phyloP scores from a whole-genome alignment of 768 basidiomycete genomes.

The Boletales sp. region DNA sequence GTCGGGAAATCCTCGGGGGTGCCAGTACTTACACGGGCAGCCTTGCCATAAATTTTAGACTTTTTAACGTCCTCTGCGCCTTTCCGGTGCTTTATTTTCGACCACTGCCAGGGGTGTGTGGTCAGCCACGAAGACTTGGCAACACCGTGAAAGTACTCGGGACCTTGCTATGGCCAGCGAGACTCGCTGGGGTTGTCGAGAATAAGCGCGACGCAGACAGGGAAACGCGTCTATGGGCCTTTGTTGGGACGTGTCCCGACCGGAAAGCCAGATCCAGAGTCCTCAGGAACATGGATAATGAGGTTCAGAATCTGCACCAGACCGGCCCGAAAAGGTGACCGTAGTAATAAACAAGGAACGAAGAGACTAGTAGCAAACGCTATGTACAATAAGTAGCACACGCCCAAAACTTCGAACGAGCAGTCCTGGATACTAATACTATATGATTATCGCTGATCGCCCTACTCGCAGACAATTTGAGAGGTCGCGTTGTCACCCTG shows the following conservation, averaged over 20 bases:
- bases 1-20: background rate
- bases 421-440: too few relatives aligned
- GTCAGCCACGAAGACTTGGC: conserved; percentile 5
- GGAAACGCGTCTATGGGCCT: background rate
- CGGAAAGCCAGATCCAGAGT: background rate
- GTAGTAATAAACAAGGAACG: too few relatives aligned
- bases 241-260: conserved; percentile 2
- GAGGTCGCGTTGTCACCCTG: background rate
- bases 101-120: conserved; percentile 46
- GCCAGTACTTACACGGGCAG: conserved; percentile 44
- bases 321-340: too few relatives aligned
- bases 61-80: conserved; percentile 61
- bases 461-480: background rate
- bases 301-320: too few relatives aligned
- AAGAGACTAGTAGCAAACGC: too few relatives aligned
- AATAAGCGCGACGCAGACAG: conserved; percentile 18
- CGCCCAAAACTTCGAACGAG: too few relatives aligned
- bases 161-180: conserved; percentile 44
- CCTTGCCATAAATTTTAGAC: conserved; percentile 53
- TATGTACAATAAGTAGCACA: too few relatives aligned
- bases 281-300: conserved; percentile 9
- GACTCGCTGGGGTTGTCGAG: conserved; percentile 19
- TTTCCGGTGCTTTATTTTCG: conserved; percentile 72
- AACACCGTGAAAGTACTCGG: background rate
- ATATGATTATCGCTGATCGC: too few relatives aligned